phyloP scores from a whole-genome alignment of 1,284 basidiomycete species.

The Trichosporon sp. region DNA sequence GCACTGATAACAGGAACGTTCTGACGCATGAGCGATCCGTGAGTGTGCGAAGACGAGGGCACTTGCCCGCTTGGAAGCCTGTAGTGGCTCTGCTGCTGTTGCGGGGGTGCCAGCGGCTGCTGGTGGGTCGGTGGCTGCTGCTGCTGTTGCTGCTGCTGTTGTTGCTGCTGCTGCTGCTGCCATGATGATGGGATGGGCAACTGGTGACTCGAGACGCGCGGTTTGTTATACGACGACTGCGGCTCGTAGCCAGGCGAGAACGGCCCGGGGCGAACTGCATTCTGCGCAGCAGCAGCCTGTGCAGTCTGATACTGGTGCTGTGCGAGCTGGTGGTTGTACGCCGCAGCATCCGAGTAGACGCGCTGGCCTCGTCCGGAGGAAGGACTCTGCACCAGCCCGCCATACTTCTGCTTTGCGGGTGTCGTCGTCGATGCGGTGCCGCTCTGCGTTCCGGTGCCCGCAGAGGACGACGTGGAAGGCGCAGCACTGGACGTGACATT shows the following conservation, averaged over 20 bases:
- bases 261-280: constrained; percentile 28
- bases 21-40: constrained; percentile 33
- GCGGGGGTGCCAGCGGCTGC: not conserved
- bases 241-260: constrained; percentile 35
- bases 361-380: constrained; percentile 66
- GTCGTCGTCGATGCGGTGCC: constrained; percentile 18
- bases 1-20: constrained; percentile 42
- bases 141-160: constrained; percentile 5
- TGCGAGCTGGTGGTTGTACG: constrained; percentile 88
- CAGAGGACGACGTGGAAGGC: not conserved
- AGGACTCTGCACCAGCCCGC: constrained; percentile 70
- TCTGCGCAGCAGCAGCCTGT: constrained; percentile 50
- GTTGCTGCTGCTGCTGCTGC: constrained; percentile 10
- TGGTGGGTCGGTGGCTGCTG: constrained; percentile 39
- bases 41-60: not conserved
- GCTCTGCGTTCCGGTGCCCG: constrained; percentile 10
- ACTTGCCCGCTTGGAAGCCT: not conserved
- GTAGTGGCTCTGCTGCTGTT: not conserved
- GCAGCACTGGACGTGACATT: constrained; percentile 13
- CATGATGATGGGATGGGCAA: not conserved
- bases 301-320: constrained; percentile 92
- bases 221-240: constrained; percentile 12
- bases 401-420: constrained; percentile 64
- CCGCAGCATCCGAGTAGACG: constrained; percentile 83
- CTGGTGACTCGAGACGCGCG: constrained; percentile 41